Percentiles rank a stretch among this genome's conserved stretches.
Evolutionary conservation across 2,329 filamentous ascomycete genomes (phyloP).

Genomic region (Colletotrichum brevisporum): DNA sequence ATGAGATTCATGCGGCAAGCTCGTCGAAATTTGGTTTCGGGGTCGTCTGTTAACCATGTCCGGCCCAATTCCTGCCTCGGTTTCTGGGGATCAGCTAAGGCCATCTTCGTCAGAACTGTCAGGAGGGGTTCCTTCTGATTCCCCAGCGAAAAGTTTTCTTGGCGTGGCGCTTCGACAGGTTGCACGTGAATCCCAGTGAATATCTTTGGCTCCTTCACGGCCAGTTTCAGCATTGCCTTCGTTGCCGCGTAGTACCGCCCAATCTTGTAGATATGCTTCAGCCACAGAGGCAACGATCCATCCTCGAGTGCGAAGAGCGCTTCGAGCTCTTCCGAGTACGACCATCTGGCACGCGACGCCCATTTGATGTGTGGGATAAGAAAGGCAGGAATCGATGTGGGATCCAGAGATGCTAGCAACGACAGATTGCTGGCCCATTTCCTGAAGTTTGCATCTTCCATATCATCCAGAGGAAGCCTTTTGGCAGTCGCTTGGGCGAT

Average conservation of each 20-base stretch:
- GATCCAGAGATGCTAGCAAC: no score
- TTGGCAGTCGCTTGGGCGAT: no score
- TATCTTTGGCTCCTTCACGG: conserved; percentile 43
- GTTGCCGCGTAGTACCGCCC: conserved; percentile 46
- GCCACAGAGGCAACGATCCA: background rate
- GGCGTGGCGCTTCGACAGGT: background rate
- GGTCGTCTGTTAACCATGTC: conserved; percentile 24
- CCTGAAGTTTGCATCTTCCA: no score
- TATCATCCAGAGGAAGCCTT: no score
- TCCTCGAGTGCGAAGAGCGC: no score
- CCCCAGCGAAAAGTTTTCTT: background rate
- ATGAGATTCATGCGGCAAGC: conserved; percentile 44
- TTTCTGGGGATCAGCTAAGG: background rate
- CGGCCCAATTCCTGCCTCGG: background rate
- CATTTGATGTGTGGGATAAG: no score
- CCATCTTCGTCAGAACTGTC: background rate
- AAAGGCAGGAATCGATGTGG: no score
- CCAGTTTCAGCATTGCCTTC: conserved; percentile 48
- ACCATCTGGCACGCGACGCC: no score
- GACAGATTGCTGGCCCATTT: no score
- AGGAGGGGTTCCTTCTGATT: background rate
- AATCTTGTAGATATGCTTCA: conserved; percentile 43
- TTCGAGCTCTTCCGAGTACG: no score
- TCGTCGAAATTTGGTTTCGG: conserved; percentile 42
- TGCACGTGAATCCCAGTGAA: conserved; percentile 44